Evolutionary conservation across 495 filamentous ascomycete genomes (phyloP).

Genomic region (Opeltia flavorubescens): DNA sequence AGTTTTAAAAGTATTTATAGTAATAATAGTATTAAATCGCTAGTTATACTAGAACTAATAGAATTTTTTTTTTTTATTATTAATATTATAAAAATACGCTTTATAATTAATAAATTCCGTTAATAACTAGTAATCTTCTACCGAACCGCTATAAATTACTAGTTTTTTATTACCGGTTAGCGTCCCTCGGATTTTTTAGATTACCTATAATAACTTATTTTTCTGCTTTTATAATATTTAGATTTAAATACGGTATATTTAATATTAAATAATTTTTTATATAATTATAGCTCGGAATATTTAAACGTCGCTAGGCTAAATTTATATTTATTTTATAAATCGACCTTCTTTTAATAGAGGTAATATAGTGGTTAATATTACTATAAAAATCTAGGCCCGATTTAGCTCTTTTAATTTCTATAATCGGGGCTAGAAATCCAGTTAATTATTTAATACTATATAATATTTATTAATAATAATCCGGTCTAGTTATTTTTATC

Average conservation of each 20-base stretch:
- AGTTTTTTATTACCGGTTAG: too few relatives aligned
- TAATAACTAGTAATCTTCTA: conserved; percentile 1
- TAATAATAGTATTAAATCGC: conserved; percentile 3
- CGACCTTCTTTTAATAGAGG: conserved; percentile 4
- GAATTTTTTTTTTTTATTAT: conserved; percentile 5
- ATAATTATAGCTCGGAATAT: too few relatives aligned
- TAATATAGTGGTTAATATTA: conserved; percentile 17
- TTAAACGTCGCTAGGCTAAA: too few relatives aligned
- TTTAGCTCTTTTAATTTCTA: too few relatives aligned
- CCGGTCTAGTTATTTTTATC: conserved; percentile 4
- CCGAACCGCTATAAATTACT: too few relatives aligned
- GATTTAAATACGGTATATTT: not conserved
- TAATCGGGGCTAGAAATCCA: too few relatives aligned
- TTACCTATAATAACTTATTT: not conserved
- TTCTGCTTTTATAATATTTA: not conserved
- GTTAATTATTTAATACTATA: too few relatives aligned
- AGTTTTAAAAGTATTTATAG: conserved; percentile 15
- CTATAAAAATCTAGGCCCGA: conserved; percentile 7
- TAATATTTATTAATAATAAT: too few relatives aligned
- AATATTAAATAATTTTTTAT: not conserved
- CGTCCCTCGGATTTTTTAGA: not conserved
- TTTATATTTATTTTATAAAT: too few relatives aligned
- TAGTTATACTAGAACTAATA: conserved; percentile 3
- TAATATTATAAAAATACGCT: conserved; percentile 5
- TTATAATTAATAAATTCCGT: too few relatives aligned